phyloP scores from a whole-genome alignment of 73 alveolate species.

The Paraurostyla sp. region DNA sequence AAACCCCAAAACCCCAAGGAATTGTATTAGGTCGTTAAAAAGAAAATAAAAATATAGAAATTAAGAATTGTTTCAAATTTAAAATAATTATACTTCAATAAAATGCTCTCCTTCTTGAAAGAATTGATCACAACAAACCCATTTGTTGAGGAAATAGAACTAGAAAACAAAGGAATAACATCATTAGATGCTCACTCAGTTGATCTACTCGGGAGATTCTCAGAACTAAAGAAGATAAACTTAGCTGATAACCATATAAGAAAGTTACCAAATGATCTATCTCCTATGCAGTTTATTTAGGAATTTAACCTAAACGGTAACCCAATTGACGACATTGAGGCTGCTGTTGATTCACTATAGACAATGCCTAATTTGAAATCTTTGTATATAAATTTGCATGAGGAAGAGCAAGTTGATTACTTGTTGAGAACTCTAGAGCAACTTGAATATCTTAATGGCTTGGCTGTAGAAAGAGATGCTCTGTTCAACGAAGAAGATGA shows the following conservation, averaged over 20 bases:
- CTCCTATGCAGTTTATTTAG: conserved; percentile 35
- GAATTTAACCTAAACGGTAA: conserved; percentile 62
- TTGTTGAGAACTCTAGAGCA: conserved; percentile 52
- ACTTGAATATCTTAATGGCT: conserved; percentile 67
- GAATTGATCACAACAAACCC: conserved; percentile 48
- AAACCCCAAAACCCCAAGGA: conserved; percentile 36
- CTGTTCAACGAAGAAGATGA: conserved; percentile 52
- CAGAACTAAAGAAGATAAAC: conserved; percentile 40
- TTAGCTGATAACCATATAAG: conserved; percentile 51
- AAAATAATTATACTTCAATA: not conserved
- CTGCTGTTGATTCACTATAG: conserved; percentile 53
- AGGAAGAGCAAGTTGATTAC: conserved; percentile 75
- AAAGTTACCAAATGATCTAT: conserved; percentile 45
- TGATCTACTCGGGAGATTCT: conserved; percentile 29
- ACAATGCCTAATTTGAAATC: conserved; percentile 55
- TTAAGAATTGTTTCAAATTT: not conserved
- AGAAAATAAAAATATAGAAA: not conserved
- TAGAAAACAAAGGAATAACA: conserved; percentile 33
- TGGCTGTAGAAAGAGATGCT: conserved; percentile 74
- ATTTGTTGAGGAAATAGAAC: conserved; percentile 55
- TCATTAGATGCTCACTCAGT: conserved; percentile 49
- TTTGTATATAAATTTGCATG: conserved; percentile 63
- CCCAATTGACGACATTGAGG: conserved; percentile 53
- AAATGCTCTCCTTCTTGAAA: conserved; percentile 50
- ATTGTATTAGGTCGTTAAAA: conserved; percentile 1